These are phyloP conservation scores for Combretum micranthum DNA, from an alignment of 345 rosid species.

Conservation along the genomic window DNA sequence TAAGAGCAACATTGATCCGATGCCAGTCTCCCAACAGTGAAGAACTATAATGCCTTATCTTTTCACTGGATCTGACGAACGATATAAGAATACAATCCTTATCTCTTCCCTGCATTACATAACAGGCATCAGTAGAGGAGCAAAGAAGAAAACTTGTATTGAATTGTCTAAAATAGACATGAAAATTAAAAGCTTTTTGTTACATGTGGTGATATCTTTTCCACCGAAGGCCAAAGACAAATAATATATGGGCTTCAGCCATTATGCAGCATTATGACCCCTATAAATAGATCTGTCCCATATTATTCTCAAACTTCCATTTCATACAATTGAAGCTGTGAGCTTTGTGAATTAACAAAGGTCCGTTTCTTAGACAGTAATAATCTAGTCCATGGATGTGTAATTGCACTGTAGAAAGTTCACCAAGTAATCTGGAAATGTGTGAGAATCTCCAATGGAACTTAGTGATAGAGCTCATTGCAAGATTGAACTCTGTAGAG, in stretches of 20 bases:
- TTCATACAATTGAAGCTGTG: too few relatives aligned
- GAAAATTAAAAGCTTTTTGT: neutral
- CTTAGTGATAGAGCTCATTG: too few relatives aligned
- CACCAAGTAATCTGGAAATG: too few relatives aligned
- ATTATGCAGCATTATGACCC: too few relatives aligned
- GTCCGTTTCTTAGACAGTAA: too few relatives aligned
- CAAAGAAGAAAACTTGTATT: neutral
- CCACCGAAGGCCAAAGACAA: neutral
- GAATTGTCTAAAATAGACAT: neutral
- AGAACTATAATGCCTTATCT: slow-evolving; percentile 45
- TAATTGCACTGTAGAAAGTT: too few relatives aligned
- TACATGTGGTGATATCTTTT: neutral
- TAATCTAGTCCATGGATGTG: too few relatives aligned
- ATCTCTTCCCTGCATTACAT: slow-evolving; percentile 69
- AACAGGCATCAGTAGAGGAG: neutral
- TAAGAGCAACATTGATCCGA: slow-evolving; percentile 87
- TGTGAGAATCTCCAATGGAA: too few relatives aligned
- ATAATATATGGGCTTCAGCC: neutral
- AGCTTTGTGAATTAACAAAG: too few relatives aligned
- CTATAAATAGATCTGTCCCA: too few relatives aligned
- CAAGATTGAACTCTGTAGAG: too few relatives aligned
- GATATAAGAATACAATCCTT: slow-evolving; percentile 89
- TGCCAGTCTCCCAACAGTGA: slow-evolving; percentile 97
- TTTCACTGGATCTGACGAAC: slow-evolving; percentile 69
- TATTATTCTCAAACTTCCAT: too few relatives aligned